phyloP scores from a whole-genome alignment of 352 stramenopile genomes.

The Phytophthora pinifolia region DNA sequence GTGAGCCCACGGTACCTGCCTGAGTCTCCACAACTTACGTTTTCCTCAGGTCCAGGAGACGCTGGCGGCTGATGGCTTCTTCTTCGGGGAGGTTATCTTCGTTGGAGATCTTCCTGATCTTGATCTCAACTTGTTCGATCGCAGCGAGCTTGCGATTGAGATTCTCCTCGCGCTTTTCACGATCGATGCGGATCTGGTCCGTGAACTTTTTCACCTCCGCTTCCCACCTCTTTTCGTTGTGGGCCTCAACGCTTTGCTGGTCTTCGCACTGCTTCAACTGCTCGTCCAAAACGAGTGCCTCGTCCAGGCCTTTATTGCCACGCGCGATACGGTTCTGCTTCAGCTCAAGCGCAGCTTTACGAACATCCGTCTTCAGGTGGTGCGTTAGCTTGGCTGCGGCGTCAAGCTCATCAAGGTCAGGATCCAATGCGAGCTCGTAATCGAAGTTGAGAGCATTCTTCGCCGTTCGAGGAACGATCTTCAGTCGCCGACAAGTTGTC shows the following conservation, averaged over 20 bases:
- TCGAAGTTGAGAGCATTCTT: conserved; percentile 83
- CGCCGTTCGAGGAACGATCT: conserved; percentile 82
- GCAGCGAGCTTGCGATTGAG: conserved; percentile 49
- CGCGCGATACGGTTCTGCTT: conserved; percentile 67
- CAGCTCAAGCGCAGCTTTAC: conserved; percentile 50
- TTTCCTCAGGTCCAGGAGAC: conserved; percentile 53
- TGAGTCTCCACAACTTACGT: conserved; percentile 58
- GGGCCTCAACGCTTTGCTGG: conserved; percentile 48
- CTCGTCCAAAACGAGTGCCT: conserved; percentile 53
- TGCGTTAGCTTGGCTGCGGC: conserved; percentile 53
- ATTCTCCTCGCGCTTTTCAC: conserved; percentile 41
- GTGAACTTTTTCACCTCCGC: conserved; percentile 54
- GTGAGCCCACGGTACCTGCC: too few species aligned
- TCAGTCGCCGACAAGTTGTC: conserved; percentile 70
- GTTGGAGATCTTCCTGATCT: conserved; percentile 71
- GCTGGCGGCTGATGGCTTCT: conserved; percentile 39
- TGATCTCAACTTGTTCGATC: conserved; percentile 70
- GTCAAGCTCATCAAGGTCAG: conserved; percentile 55
- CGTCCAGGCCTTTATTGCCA: conserved; percentile 54
- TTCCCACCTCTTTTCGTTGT: conserved; percentile 53
- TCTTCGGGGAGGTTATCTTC: conserved; percentile 51
- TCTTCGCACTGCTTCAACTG: conserved; percentile 59
- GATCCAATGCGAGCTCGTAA: conserved; percentile 73
- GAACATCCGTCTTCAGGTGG: conserved; percentile 70
- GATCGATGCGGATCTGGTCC: conserved; percentile 54